Percentiles rank a stretch among this genome's conserved stretches.
Conservation (phyloP, 352 stramenopile species). For the Chrysophaeum taylorii region DNA sequence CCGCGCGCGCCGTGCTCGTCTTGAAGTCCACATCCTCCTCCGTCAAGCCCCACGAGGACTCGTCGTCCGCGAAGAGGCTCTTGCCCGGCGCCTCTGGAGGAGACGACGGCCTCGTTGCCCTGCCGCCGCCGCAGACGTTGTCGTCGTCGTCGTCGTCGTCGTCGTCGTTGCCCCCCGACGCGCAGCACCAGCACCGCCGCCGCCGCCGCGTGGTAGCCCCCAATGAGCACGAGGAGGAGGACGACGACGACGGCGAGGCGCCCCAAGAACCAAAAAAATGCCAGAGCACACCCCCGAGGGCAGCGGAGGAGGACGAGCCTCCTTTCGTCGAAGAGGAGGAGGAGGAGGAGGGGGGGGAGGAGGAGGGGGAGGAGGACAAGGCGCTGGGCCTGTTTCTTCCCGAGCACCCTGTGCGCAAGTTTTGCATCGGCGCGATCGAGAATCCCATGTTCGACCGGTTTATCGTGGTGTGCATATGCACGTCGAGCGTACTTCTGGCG, state of each 20-base stretch:
- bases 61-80: background rate
- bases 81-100: background rate
- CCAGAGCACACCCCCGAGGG: too few relatives aligned
- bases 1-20: background rate
- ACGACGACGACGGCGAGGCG: background rate
- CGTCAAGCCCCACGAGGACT: too few relatives aligned
- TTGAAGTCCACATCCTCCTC: background rate
- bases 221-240: slow-evolving; percentile 14
- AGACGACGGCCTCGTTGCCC: background rate
- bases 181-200: background rate
- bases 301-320: too few relatives aligned
- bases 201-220: background rate
- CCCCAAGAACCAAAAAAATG: too few relatives aligned
- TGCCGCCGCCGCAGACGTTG: background rate
- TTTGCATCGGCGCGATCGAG: background rate
- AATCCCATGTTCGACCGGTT: slow-evolving; percentile 54
- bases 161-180: too few relatives aligned
- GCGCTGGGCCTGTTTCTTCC: slow-evolving; percentile 12
- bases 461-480: slow-evolving; percentile 66
- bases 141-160: background rate
- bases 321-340: too few relatives aligned
- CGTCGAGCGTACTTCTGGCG: slow-evolving; percentile 70
- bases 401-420: background rate
- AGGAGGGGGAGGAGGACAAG: background rate
- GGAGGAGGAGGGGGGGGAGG: slow-evolving; percentile 1